Evolutionary conservation across 331 rosid genomes (phyloP), one percentile per base, ranked within the genome.

Genomic region (Malus hybrid): DNA sequence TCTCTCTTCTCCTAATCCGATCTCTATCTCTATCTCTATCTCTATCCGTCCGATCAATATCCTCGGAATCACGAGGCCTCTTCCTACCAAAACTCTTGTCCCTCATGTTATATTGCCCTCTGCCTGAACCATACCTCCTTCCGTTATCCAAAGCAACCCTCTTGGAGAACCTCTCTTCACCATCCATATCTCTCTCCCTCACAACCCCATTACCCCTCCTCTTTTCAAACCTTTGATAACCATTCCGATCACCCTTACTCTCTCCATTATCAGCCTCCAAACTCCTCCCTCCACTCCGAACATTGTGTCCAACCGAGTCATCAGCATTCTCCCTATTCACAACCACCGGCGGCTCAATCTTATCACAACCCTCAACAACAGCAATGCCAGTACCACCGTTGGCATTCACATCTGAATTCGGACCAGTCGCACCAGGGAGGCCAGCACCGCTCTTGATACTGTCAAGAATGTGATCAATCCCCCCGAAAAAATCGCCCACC

Each of bases 391-490:
- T 71, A 31, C 29, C 36, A 5, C 71, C 86, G 64, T 75, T 69
- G 31, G 72, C 75, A 80, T 69, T 56, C n/a, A 15, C 76, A 44
- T 57, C 56, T 6, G 73, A 32, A 60, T 77, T 59, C 67, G 39
- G n/a, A 66, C 76, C 50, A 73, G 68, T 80, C 4, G 15, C 5
- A 14, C 52, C 73, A 20, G 94, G 90, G 57, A 94, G 88, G 36
- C 93, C 96, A 33, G 77, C 75, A 18, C 95, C 96, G 36, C 83
- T 94, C 72, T 94, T 92, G 39, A 94, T 82, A 86, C 97, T 91
- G 42, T 94, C 99, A 0, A 94, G 82, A 55, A 92, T 90, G 76
- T 77, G 90, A 79, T 94, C 99, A 77, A 94, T 86, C 27, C 97
- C 99, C 11, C 99, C 99, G 24, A 94, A 94, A 76, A 94, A 94